A percentile compares a stretch with the other conserved stretches of the same genome.
Evolutionary conservation across 176 grass and related monocot genomes (phyloP).

Genomic region (Oryza brachyantha): DNA sequence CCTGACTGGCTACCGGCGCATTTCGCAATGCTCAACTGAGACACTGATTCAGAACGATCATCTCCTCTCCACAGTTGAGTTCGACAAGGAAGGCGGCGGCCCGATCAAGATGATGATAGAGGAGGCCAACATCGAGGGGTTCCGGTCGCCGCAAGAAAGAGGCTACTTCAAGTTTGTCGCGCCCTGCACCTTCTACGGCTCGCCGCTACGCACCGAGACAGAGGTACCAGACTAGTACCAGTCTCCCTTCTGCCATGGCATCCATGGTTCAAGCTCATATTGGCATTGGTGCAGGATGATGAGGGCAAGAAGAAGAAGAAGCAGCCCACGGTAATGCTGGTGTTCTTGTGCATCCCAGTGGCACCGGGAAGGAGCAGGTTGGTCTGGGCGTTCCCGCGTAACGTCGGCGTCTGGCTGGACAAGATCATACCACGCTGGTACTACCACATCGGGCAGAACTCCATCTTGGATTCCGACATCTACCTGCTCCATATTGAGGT

Average conservation of each 20-base stretch:
- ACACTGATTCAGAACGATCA: not conserved
- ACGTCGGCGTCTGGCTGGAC: slow-evolving; percentile 45
- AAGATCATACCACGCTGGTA: slow-evolving; percentile 63
- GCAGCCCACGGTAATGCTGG: slow-evolving; percentile 28
- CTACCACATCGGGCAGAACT: slow-evolving; percentile 54
- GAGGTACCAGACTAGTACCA: not conserved
- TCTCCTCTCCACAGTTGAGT: slow-evolving; percentile 58
- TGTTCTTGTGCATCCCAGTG: slow-evolving; percentile 82
- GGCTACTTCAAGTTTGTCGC: slow-evolving; percentile 53
- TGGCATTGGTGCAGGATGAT: not conserved
- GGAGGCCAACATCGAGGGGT: slow-evolving; percentile 46
- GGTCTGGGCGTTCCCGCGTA: slow-evolving; percentile 61
- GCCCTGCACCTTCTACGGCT: slow-evolving; percentile 46
- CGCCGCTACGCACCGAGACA: not conserved
- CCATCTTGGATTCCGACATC: slow-evolving; percentile 78
- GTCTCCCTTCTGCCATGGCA: not conserved
- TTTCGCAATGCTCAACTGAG: not conserved
- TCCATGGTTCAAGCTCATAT: not conserved
- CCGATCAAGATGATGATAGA: slow-evolving; percentile 66
- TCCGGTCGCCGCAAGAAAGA: slow-evolving; percentile 33
- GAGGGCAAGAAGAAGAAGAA: slow-evolving; percentile 21
- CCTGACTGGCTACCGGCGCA: not conserved
- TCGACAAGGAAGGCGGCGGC: slow-evolving; percentile 65
- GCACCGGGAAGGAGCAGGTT: slow-evolving; percentile 68
- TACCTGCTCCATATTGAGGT: slow-evolving; percentile 87